These are phyloP conservation scores for Diaporthe citrichinensis DNA, from an alignment of 2,329 filamentous ascomycete genomes.

Conservation along the genomic window DNA sequence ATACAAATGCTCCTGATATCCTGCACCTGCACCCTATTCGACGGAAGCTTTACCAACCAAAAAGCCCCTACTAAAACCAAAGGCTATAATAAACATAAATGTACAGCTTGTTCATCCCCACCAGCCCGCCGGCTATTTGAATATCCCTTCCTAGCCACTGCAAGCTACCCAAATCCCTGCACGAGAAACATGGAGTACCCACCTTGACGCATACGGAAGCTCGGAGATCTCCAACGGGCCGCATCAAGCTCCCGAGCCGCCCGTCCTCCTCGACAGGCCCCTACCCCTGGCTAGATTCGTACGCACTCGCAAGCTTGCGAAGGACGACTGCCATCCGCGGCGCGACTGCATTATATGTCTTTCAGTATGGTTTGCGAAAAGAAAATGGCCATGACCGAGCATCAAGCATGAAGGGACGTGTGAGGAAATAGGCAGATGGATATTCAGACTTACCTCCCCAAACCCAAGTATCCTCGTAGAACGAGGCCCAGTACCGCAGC, in stretches of 20 bases:
- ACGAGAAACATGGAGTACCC: background rate
- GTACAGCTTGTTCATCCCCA: too few species aligned
- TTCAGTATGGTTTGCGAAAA: background rate
- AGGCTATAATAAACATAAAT: too few species aligned
- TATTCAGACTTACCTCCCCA: constrained; percentile 3
- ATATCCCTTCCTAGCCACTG: background rate
- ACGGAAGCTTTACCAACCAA: too few species aligned
- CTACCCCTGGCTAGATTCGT: background rate
- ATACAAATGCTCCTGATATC: too few species aligned
- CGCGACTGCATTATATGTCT: background rate
- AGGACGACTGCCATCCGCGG: constrained; percentile 11
- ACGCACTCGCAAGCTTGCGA: background rate
- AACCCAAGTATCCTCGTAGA: constrained; percentile 9
- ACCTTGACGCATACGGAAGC: background rate
- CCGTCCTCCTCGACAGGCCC: background rate
- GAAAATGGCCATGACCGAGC: background rate
- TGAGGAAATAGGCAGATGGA: too few species aligned
- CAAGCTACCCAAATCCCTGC: background rate
- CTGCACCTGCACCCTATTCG: too few species aligned
- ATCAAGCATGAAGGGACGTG: background rate
- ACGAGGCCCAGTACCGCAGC: constrained; percentile 1
- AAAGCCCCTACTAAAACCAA: too few species aligned
- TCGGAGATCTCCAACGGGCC: background rate
- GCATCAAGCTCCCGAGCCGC: background rate
- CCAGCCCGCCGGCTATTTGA: background rate